These are phyloP conservation scores for Chrysosphaeria jannelii DNA, from an alignment of 2,329 filamentous ascomycete species.

Conservation along the genomic window DNA sequence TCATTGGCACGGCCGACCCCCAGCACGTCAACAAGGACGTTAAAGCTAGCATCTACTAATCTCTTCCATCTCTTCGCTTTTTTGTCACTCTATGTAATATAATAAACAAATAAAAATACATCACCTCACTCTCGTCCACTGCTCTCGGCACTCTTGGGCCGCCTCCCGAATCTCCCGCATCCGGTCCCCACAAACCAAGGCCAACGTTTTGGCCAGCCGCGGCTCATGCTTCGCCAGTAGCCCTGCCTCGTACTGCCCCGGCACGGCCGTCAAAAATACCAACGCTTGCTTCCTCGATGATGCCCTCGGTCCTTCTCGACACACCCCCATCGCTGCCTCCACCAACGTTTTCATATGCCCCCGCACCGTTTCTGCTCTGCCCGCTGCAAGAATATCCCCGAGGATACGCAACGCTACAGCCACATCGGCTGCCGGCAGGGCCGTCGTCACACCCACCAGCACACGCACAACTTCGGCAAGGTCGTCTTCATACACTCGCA, in stretches of 20 bases:
- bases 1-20: slow-evolving; percentile 35
- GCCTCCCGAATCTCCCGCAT: slow-evolving; percentile 20
- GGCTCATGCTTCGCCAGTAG: slow-evolving; percentile 15
- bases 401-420: slow-evolving; percentile 18
- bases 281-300: slow-evolving; percentile 16
- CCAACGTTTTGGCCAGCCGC: slow-evolving; percentile 16
- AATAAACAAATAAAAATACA: slow-evolving; percentile 5
- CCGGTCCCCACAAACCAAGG: slow-evolving; percentile 19
- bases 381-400: slow-evolving; percentile 14
- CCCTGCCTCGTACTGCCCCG: slow-evolving; percentile 16
- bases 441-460: slow-evolving; percentile 16
- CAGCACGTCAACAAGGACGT: slow-evolving; percentile 19
- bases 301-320: slow-evolving; percentile 6
- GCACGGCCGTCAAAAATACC: slow-evolving; percentile 16
- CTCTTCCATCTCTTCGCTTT: background rate
- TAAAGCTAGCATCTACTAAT: slow-evolving; percentile 15
- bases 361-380: slow-evolving; percentile 15
- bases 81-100: background rate
- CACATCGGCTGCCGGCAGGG: slow-evolving; percentile 13
- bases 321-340: slow-evolving; percentile 12
- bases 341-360: slow-evolving; percentile 19
- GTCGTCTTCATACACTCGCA: slow-evolving; percentile 21
- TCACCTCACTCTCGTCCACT: slow-evolving; percentile 13
- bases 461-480: slow-evolving; percentile 16
- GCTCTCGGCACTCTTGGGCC: slow-evolving; percentile 17